Evolutionary conservation across 352 stramenopile species (phyloP), one percentile per base, ranked within the genome.

Genomic region (Globisporangium yorkense): DNA sequence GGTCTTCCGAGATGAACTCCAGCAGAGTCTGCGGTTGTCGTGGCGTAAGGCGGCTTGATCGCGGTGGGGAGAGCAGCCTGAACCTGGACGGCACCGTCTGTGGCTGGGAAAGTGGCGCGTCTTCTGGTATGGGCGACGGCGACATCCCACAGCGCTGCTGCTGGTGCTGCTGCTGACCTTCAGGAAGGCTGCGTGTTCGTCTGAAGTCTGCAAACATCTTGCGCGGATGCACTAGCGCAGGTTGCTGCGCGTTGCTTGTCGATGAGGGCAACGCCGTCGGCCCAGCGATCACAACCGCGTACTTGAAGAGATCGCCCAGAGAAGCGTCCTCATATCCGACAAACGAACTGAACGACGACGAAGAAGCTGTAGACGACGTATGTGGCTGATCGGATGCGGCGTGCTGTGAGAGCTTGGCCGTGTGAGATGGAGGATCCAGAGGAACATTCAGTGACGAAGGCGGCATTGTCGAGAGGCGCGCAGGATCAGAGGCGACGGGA

Each of bases 241-340:
- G 83, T n/a, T 62, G 63, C 31, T 74, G 73, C 2, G 74, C 44
- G 15, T 68, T 80, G 7, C 16, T 21, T 18, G 27, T 10, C 5
- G 40, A 21, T 21, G 27, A 16, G 12, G 16, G 40, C 13, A n/a
- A 18, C 40, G 64, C 54, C 29, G 71, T 67, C 9, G 79, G 76
- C 2, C 79, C 79, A 16, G 76, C 74, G 43, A 89, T 57, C 24
- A 89, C 79, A 46, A 89, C 68, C 3, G 79, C 73, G 45, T 87
- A 89, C 57, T 87, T 89, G 68, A 89, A 87, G 21, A 89, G 58
- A 15, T 78, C 71, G 2, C 72, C 74, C 1, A 89, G 52, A 3
- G 72, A 84, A 4, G 66, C 63, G 20, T 89, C 72, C 29, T 87
- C 63, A 31, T 70, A 67, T 8, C 75, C 74, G 1, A 65, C 47